Evolutionary conservation across 208 protist genomes (phyloP), one percentile per base, ranked within the genome.

Genomic region (Acanthamoeba divionensis): DNA sequence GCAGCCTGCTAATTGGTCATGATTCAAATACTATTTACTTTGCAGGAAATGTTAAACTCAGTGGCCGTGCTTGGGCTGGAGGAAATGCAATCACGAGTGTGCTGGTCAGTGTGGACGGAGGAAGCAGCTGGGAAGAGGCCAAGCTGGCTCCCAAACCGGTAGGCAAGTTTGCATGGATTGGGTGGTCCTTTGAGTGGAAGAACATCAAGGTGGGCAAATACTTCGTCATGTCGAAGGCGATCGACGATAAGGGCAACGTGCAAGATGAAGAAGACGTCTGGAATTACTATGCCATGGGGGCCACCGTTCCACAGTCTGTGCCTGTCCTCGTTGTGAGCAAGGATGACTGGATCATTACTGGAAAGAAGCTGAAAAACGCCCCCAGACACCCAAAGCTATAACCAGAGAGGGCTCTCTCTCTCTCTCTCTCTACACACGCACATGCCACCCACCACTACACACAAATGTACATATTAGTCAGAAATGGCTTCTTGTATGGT

Each of bases 281-380:
- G 73, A 83, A 83, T 44, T 55, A 62, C 48, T 83, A 83, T 54
- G 50, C 44, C 48, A 83, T 83, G 73, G 73, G 47, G 1, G 50
- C 44, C 12, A 83, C 44, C 18, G 73, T 83, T 26, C 45, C 50
- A 54, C 73, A 83, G 73, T 36, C 45, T 2, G 47, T 83, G n/a
- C 45, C 44, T 0, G 73, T 83, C 0, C 4, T 62, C 3, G 73
- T 83, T 31, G 8, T 69, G 24, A 69, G 63, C 24, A 24, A 15
- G 0, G 24, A 18, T 4, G 57, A 65, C 26, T 65, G 57, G 57
- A 4, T 9, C 57, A 57, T 57, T n/a, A 57, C 52, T n/a, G 52
- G 52, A 15, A 57, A 57, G n/a, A 24, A 15, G 18, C 52, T 69
- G 24, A 31, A 18, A 18, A 69, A 65, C 12, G 8, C 57, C 57